phyloP scores from a whole-genome alignment of 768 basidiomycete species.

The Roridomyces roridus region DNA sequence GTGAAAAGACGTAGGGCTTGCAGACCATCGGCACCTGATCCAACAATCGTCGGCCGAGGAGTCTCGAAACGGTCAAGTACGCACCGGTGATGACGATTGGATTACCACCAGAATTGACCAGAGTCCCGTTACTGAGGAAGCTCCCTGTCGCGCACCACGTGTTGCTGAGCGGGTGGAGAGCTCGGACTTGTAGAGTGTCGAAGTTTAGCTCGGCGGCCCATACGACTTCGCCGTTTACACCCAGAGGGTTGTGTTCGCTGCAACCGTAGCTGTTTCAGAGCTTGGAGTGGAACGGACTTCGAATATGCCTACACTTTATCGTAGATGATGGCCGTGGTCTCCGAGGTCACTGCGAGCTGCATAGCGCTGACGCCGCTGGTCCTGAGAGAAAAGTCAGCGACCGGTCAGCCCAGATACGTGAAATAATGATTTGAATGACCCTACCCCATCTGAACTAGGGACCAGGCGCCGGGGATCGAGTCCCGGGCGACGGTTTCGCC shows the following conservation, averaged over 20 bases:
- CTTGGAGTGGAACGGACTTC: neutral
- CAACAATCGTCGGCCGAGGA: too few species aligned
- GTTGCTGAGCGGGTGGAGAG: constrained; percentile 42
- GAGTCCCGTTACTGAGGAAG: constrained; percentile 48
- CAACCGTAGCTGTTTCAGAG: neutral
- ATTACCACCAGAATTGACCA: constrained; percentile 33
- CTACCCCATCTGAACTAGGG: constrained; percentile 17
- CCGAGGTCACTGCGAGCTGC: constrained; percentile 28
- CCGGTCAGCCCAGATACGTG: neutral
- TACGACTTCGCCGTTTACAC: constrained; percentile 48
- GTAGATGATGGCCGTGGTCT: constrained; percentile 30
- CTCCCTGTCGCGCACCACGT: constrained; percentile 52
- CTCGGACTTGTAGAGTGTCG: constrained; percentile 42
- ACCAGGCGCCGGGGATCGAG: constrained; percentile 17
- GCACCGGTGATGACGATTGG: constrained; percentile 19
- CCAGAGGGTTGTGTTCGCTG: constrained; percentile 45
- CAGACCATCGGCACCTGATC: too few species aligned
- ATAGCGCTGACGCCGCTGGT: constrained; percentile 30
- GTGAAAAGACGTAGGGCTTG: constrained; percentile 45
- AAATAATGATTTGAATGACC: too few species aligned
- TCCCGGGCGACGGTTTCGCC: constrained; percentile 6
- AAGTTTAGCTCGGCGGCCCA: constrained; percentile 53
- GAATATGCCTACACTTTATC: constrained; percentile 27
- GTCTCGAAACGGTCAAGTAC: too few species aligned
- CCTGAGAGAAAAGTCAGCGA: constrained; percentile 4